Conservation (phyloP, 2,329 filamentous ascomycete genomes). For the Laburnicola sp. region DNA sequence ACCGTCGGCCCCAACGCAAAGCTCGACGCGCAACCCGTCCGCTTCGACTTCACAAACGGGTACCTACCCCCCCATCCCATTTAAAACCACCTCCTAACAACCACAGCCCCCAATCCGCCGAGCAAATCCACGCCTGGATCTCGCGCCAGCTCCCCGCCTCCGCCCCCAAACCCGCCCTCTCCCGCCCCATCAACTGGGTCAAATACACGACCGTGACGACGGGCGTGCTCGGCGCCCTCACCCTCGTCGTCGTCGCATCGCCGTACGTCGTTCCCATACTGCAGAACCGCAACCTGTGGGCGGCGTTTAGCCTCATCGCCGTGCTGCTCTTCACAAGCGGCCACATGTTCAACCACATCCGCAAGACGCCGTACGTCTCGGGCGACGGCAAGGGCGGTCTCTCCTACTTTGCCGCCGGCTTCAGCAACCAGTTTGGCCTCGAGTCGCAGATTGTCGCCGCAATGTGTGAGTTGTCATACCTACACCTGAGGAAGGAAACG, state of each 20-base stretch:
- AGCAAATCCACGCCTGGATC: constrained; percentile 79
- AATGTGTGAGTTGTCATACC: constrained; percentile 69
- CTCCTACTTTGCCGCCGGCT: constrained; percentile 86
- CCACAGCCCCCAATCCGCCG: constrained; percentile 70
- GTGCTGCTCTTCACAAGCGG: constrained; percentile 94
- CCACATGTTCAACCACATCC: constrained; percentile 99
- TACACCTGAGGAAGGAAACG: background rate
- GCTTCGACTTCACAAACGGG: constrained; percentile 85
- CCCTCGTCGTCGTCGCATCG: constrained; percentile 69
- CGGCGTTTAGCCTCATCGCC: constrained; percentile 80
- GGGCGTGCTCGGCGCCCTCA: constrained; percentile 69
- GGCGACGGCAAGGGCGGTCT: constrained; percentile 84
- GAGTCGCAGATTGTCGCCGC: constrained; percentile 95
- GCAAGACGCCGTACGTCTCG: constrained; percentile 89
- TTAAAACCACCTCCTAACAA: constrained; percentile 15
- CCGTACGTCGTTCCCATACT: constrained; percentile 80
- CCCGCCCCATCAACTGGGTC: constrained; percentile 85
- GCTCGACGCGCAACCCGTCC: constrained; percentile 66
- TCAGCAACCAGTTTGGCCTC: constrained; percentile 90
- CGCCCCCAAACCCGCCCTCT: constrained; percentile 71
- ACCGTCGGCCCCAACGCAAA: constrained; percentile 80
- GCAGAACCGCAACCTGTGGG: constrained; percentile 93
- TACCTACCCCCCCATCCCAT: constrained; percentile 43
- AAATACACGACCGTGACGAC: constrained; percentile 70
- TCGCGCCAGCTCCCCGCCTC: constrained; percentile 71